Evolutionary conservation across 352 stramenopile genomes (phyloP).

Genomic region (Pythium grandisporangium): DNA sequence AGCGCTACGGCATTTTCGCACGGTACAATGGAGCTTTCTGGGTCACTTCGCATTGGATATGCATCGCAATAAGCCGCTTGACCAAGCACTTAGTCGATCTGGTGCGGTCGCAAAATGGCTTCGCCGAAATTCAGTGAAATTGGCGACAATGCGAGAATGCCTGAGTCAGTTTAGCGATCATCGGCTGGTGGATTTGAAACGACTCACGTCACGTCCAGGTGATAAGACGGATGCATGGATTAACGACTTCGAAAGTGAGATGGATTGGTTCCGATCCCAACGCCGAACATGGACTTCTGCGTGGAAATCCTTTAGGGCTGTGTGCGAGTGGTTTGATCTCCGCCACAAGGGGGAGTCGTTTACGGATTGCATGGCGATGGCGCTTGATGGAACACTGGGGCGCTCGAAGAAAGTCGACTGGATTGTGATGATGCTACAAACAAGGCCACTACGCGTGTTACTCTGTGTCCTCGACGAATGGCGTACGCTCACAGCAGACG

Average conservation of each 20-base stretch:
- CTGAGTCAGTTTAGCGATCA: slow-evolving; percentile 24
- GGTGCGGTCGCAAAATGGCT: slow-evolving; percentile 13
- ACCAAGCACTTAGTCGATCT: slow-evolving; percentile 6
- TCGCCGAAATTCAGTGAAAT: slow-evolving; percentile 1
- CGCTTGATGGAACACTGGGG: slow-evolving; percentile 48
- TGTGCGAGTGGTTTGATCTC: slow-evolving; percentile 50
- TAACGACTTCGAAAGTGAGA: slow-evolving; percentile 17
- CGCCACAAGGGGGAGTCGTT: slow-evolving; percentile 16
- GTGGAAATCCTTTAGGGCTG: slow-evolving; percentile 58
- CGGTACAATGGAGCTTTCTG: slow-evolving; percentile 51
- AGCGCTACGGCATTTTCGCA: slow-evolving; percentile 50
- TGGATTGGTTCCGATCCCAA: slow-evolving; percentile 14
- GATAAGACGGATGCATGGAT: slow-evolving; percentile 16
- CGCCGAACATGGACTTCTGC: slow-evolving; percentile 36
- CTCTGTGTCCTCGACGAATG: slow-evolving; percentile 37
- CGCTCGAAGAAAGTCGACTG: slow-evolving; percentile 18
- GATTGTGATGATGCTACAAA: slow-evolving; percentile 25
- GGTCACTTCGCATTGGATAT: slow-evolving; percentile 23
- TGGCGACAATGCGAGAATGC: slow-evolving; percentile 12
- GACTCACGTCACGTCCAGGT: neutral
- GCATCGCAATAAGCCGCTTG: slow-evolving; percentile 15
- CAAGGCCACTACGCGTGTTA: slow-evolving; percentile 13
- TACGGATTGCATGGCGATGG: slow-evolving; percentile 30
- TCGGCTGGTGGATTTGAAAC: slow-evolving; percentile 3
- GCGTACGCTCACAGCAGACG: slow-evolving; percentile 4